phyloP scores from a whole-genome alignment of 1,284 basidiomycete genomes.

The Tetrapyrgos nigripes region DNA sequence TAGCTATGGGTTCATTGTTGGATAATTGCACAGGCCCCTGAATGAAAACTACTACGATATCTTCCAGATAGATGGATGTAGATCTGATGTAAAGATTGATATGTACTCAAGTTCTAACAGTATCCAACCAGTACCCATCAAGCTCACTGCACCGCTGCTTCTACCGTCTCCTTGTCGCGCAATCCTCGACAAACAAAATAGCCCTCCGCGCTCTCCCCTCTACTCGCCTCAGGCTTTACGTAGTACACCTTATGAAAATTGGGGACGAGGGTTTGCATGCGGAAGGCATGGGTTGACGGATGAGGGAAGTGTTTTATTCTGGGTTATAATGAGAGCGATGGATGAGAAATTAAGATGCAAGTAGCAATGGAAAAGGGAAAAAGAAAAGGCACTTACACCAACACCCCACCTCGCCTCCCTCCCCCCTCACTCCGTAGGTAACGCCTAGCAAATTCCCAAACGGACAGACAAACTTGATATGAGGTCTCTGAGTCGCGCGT shows the following conservation, averaged over 20 bases:
- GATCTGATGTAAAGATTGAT: no score
- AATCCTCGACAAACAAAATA: constrained; percentile 75
- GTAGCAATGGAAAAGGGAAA: neutral
- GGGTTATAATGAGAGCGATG: constrained; percentile 13
- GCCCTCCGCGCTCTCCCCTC: constrained; percentile 71
- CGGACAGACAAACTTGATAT: constrained; percentile 67
- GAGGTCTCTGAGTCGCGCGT: constrained; percentile 64
- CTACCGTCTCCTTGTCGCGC: no score
- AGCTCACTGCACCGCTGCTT: no score
- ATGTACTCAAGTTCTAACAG: no score
- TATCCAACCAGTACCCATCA: no score
- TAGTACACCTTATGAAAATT: constrained; percentile 64
- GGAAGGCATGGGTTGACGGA: constrained; percentile 63
- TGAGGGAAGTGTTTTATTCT: constrained; percentile 81
- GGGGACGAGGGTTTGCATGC: constrained; percentile 53
- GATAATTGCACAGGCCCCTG: no score
- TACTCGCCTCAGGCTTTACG: constrained; percentile 73
- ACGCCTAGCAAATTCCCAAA: constrained; percentile 62
- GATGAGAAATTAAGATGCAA: neutral
- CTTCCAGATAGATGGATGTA: no score
- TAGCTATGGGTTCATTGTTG: no score
- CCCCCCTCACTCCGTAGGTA: constrained; percentile 56
- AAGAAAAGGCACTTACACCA: constrained; percentile 60
- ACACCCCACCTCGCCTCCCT: constrained; percentile 57
- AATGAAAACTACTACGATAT: no score